phyloP scores from a whole-genome alignment of 768 basidiomycete species.

The Dioszegia hungarica region DNA sequence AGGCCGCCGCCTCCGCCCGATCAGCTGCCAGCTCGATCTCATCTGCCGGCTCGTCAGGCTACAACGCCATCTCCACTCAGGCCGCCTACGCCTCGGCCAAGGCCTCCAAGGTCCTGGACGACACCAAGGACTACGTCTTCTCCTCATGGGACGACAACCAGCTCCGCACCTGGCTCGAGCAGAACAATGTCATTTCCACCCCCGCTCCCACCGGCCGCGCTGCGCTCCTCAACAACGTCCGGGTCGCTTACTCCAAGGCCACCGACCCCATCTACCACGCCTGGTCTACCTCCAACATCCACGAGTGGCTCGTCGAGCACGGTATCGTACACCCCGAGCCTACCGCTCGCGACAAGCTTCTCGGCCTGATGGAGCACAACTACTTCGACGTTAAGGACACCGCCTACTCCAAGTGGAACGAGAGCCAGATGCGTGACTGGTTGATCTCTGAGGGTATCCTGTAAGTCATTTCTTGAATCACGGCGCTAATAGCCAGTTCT shows the following conservation, averaged over 20 bases:
- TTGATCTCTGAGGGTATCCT: constrained; percentile 47
- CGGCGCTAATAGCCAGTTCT: no score
- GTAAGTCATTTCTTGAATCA: constrained; percentile 25
- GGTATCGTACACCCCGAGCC: constrained; percentile 67
- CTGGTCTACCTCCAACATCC: constrained; percentile 81
- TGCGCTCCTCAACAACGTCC: constrained; percentile 67
- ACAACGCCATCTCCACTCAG: constrained; percentile 27
- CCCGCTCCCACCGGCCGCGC: constrained; percentile 60
- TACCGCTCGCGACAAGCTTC: constrained; percentile 56
- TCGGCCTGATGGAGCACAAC: constrained; percentile 67
- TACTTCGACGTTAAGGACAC: constrained; percentile 59
- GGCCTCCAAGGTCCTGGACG: constrained; percentile 54
- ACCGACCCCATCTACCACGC: constrained; percentile 69
- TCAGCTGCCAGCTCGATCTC: constrained; percentile 36
- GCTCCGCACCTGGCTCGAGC: constrained; percentile 65
- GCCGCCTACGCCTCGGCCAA: constrained; percentile 45
- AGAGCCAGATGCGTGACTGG: constrained; percentile 46
- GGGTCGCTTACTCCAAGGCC: constrained; percentile 59
- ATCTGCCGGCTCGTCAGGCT: constrained; percentile 19
- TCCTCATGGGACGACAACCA: constrained; percentile 81
- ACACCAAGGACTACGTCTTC: constrained; percentile 79
- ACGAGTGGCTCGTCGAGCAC: constrained; percentile 77
- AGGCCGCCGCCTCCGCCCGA: constrained; percentile 45
- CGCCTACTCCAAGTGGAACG: constrained; percentile 45
- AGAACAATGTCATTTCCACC: constrained; percentile 67